These are phyloP conservation scores for Blastobotrys raffinosifermentans DNA, from an alignment of 1,139 yeast genomes.

Conservation along the genomic window DNA sequence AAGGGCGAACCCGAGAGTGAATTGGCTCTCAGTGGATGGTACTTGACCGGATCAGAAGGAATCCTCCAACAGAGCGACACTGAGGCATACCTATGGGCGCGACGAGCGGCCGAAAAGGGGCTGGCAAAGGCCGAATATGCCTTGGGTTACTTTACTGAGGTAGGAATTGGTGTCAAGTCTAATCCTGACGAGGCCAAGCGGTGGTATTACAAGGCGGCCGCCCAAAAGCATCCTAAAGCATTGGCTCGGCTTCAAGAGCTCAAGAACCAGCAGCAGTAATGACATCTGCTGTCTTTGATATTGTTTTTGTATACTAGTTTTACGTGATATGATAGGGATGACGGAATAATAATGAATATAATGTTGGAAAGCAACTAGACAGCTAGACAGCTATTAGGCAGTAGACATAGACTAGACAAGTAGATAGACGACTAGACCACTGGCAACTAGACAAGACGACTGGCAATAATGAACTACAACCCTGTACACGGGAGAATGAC, in stretches of 20 bases:
- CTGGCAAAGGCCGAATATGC: constrained; percentile 78
- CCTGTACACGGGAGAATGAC: too few species aligned
- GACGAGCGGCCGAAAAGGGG: constrained; percentile 75
- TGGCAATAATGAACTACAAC: too few species aligned
- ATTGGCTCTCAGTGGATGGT: constrained; percentile 90
- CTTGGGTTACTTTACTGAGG: constrained; percentile 74
- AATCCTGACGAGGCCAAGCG: constrained; percentile 44
- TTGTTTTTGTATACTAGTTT: constrained; percentile 1
- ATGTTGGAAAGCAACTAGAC: too few species aligned
- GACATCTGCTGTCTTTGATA: too few species aligned
- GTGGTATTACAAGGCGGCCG: constrained; percentile 57
- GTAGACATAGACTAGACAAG: too few species aligned
- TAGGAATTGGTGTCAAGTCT: constrained; percentile 61
- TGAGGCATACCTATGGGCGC: constrained; percentile 86
- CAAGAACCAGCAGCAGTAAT: constrained; percentile 10
- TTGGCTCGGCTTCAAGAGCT: constrained; percentile 35
- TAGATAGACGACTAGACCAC: too few species aligned
- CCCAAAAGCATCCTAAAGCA: constrained; percentile 54
- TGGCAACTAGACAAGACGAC: too few species aligned
- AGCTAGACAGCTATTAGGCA: too few species aligned
- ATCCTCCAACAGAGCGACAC: constrained; percentile 65
- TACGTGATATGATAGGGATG: constrained; percentile 1
- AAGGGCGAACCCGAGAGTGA: constrained; percentile 79
- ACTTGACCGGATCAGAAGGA: constrained; percentile 72
- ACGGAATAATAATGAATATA: not conserved